Conservation (phyloP, 371 early-diverging fungal genomes). For the Synchytrium microbalum region DNA sequence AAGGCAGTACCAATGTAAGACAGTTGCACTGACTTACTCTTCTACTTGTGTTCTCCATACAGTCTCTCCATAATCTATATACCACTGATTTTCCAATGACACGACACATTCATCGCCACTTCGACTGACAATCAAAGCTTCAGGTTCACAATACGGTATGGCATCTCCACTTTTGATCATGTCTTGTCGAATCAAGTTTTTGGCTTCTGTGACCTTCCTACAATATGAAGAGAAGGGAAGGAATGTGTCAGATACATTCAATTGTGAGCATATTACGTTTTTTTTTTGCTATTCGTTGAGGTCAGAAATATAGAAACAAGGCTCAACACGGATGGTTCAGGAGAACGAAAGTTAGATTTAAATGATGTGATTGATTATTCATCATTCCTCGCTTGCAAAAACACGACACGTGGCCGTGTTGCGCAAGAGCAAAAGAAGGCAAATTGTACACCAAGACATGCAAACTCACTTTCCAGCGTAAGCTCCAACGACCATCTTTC, state of each 20-base stretch:
- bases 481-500: conserved; percentile 79
- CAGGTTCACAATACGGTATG: conserved; percentile 95
- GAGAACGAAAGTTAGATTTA: conserved; percentile 22
- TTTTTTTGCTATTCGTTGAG: not conserved
- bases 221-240: not conserved
- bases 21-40: conserved; percentile 54
- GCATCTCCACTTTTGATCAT: conserved; percentile 68
- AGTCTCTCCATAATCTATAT: conserved; percentile 96
- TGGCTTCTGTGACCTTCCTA: conserved; percentile 84
- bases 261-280: not conserved
- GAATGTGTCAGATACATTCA: not conserved
- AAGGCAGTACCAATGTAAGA: not conserved
- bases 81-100: conserved; percentile 98
- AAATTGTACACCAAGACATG: not conserved
- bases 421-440: not conserved
- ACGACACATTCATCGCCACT: conserved; percentile 99
- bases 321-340: conserved; percentile 9
- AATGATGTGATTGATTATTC: conserved; percentile 12
- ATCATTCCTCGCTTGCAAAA: conserved; percentile 6
- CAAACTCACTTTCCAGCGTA: conserved; percentile 59
- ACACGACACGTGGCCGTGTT: not conserved
- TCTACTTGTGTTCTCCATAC: conserved; percentile 81
- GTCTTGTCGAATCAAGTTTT: conserved; percentile 67
- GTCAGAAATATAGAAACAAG: conserved; percentile 6
- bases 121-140: conserved; percentile 89